Evolutionary conservation across 2,329 filamentous ascomycete genomes (phyloP), one percentile per base, ranked within the genome.

Genomic region (Cladosporium sp.): DNA sequence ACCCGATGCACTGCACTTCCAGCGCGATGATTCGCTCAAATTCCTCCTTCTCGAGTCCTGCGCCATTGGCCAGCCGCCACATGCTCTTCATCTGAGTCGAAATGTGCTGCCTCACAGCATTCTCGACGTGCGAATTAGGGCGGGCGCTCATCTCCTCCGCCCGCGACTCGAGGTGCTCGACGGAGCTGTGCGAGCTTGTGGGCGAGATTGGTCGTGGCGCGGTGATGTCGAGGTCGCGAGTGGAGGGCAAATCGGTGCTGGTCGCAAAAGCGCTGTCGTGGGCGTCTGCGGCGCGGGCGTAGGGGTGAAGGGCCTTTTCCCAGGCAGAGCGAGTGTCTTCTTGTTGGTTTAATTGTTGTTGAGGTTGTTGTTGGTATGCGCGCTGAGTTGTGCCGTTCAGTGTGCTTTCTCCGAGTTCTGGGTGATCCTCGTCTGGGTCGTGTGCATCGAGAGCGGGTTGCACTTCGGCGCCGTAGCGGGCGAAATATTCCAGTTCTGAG

Each of bases 391-490:
- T 59, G 22, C 83, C 83, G 47, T 80, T 78, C 34, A 86, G 71
- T 0, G 82, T 83, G 5, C 82, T 82, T 17, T 80, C 74, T 43
- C 76, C 72, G 14, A 75, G 77, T 1, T 78, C 68, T 19, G 73
- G 69, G 43, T 77, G 70, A 51, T 82, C 86, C 74, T 91, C 88
- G 66, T 91, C 88, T n/a, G 89, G 89, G 64, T 92, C 89, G 70
- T 92, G 86, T 58, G 84, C 85, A 72, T 93, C 90, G 79, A 93
- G 85, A 34, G 89, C 89, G 2, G 89, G 88, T 70, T 93, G 89
- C 8, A 93, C 88, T 63, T 84, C 79, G n/a, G 69, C 67, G 66
- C 88, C 86, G 71, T 94, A 93, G 69, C 88, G 85, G 17, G 87
- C 84, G 72, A 85, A 93, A 72, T 93, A 93, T 43, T 85, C 85